A percentile compares a stretch with the other conserved stretches of the same genome.
These are phyloP conservation scores for Diaporthe capsici DNA, from an alignment of 2,329 filamentous ascomycete genomes.

Conservation along the genomic window DNA sequence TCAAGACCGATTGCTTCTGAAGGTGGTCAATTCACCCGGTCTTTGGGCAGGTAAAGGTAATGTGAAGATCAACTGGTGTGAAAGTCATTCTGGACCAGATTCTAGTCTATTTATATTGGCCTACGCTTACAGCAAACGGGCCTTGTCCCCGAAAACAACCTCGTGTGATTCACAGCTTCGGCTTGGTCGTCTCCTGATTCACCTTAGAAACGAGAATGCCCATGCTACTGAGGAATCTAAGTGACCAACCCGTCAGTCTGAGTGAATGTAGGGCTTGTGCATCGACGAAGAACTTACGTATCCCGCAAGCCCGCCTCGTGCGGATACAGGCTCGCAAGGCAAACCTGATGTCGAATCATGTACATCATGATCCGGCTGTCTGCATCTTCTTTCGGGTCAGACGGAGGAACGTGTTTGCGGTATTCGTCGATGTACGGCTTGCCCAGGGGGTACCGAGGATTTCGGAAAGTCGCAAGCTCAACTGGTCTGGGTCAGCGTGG, in stretches of 20 bases:
- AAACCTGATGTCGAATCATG: background rate
- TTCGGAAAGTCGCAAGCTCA: background rate
- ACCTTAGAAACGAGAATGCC: background rate
- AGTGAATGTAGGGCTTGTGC: background rate
- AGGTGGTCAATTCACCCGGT: no score
- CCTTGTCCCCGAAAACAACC: no score
- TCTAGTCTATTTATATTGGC: no score
- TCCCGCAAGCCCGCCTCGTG: background rate
- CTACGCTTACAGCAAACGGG: no score
- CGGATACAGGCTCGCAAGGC: constrained; percentile 10
- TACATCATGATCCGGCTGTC: background rate
- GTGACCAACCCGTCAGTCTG: background rate
- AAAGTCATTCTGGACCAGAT: no score
- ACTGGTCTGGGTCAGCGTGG: background rate
- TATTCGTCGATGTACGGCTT: background rate
- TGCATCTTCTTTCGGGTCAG: background rate
- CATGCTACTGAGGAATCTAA: background rate
- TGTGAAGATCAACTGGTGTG: no score
- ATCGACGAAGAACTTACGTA: background rate
- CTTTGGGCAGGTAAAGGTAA: no score
- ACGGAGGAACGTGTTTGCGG: background rate
- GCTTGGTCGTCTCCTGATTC: no score
- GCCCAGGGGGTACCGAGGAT: background rate
- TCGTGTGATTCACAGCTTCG: no score
- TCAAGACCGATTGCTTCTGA: background rate